These are phyloP conservation scores for Coniophora puteana DNA, from an alignment of 1,284 basidiomycete genomes.

Conservation along the genomic window DNA sequence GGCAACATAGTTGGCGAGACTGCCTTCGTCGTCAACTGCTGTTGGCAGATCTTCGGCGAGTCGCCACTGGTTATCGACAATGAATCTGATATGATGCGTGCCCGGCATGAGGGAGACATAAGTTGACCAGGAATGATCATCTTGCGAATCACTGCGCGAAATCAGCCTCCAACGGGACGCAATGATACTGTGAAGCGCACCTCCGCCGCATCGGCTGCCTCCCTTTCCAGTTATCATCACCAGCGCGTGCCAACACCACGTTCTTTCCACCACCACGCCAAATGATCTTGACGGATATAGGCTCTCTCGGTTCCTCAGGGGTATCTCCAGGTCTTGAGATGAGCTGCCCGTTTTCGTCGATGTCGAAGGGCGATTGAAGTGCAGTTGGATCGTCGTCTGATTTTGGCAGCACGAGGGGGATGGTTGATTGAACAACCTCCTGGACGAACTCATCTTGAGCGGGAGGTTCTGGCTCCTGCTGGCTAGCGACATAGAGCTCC, in stretches of 20 bases:
- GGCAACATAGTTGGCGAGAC: conserved; percentile 92
- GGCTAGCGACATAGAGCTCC: conserved; percentile 30
- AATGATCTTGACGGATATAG: conserved; percentile 50
- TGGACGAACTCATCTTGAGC: conserved; percentile 37
- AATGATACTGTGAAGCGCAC: conserved; percentile 24
- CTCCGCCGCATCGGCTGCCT: conserved; percentile 60
- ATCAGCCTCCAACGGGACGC: conserved; percentile 13
- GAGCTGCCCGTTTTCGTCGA: conserved; percentile 18
- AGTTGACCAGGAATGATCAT: conserved; percentile 37
- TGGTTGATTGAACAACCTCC: conserved; percentile 59
- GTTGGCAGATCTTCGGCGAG: conserved; percentile 79
- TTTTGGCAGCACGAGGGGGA: conserved; percentile 53
- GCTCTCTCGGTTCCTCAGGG: conserved; percentile 34
- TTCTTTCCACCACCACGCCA: conserved; percentile 62
- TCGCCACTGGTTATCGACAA: conserved; percentile 91
- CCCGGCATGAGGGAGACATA: conserved; percentile 75
- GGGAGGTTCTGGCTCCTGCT: conserved; percentile 17
- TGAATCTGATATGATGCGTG: conserved; percentile 94
- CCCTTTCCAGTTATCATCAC: conserved; percentile 71
- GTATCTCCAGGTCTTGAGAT: conserved; percentile 9
- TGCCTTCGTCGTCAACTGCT: conserved; percentile 93
- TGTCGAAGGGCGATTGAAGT: conserved; percentile 15
- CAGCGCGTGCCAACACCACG: conserved; percentile 63
- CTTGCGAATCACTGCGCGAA: conserved; percentile 22
- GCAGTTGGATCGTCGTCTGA: conserved; percentile 29